Conservation (phyloP, 495 filamentous ascomycete species). For the Xylaria palmicola region DNA sequence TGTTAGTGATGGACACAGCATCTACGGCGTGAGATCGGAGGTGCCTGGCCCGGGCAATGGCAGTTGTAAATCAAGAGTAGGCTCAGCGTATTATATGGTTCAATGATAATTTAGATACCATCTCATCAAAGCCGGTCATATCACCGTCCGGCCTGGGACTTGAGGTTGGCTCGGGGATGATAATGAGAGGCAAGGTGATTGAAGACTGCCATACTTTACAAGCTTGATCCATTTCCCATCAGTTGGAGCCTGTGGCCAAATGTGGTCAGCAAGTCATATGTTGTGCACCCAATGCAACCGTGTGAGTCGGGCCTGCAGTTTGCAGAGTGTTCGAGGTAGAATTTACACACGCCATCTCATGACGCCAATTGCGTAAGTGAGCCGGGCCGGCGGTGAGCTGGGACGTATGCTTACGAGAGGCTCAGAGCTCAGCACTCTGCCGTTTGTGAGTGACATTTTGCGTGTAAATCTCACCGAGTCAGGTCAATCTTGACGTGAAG, state of each 20-base stretch:
- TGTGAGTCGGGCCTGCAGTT: too few relatives aligned
- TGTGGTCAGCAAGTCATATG: neutral
- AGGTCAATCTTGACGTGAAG: too few relatives aligned
- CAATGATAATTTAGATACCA: too few relatives aligned
- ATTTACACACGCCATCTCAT: constrained; percentile 7
- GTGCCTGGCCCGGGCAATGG: too few relatives aligned
- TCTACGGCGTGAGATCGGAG: neutral
- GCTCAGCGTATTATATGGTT: too few relatives aligned
- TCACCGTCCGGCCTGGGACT: neutral
- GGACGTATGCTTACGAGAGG: constrained; percentile 10
- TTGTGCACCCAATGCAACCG: too few relatives aligned
- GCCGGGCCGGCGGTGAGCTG: neutral
- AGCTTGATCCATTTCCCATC: constrained; percentile 78
- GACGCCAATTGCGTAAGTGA: neutral
- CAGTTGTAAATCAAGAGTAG: too few relatives aligned
- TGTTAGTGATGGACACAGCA: neutral
- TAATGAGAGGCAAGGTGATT: neutral
- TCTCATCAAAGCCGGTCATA: neutral
- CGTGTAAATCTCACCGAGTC: too few relatives aligned
- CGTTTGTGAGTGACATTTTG: constrained; percentile 16
- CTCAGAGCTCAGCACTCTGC: constrained; percentile 13
- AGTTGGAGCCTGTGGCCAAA: constrained; percentile 32
- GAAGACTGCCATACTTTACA: constrained; percentile 24
- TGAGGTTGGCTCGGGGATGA: neutral
- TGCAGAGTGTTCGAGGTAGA: neutral